Conservation (phyloP, 768 basidiomycete species). For the Mycena vitilis region DNA sequence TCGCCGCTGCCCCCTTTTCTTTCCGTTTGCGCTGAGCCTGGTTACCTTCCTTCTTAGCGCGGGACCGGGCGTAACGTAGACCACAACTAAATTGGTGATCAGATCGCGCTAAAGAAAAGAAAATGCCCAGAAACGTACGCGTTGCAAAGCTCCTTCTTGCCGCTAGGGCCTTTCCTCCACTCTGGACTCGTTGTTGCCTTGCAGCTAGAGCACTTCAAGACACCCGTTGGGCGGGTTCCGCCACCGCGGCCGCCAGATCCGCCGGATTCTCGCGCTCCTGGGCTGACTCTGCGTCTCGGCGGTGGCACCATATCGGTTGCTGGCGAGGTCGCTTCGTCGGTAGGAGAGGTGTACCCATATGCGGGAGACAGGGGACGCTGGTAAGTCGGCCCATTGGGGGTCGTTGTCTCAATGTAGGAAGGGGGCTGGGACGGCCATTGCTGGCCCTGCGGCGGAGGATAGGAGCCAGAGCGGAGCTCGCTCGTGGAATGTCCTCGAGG, state of each 20-base stretch:
- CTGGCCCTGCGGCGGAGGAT: slow-evolving; percentile 48
- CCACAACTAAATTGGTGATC: slow-evolving; percentile 68
- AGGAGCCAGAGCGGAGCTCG: slow-evolving; percentile 46
- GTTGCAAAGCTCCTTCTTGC: slow-evolving; percentile 92
- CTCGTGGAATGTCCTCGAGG: slow-evolving; percentile 38
- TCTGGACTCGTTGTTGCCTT: slow-evolving; percentile 86
- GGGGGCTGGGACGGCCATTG: slow-evolving; percentile 59
- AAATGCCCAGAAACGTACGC: slow-evolving; percentile 68
- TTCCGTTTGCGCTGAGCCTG: slow-evolving; percentile 70
- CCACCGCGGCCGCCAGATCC: slow-evolving; percentile 57
- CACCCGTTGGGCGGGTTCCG: slow-evolving; percentile 78
- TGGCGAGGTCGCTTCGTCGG: slow-evolving; percentile 43
- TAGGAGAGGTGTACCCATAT: slow-evolving; percentile 50
- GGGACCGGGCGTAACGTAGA: slow-evolving; percentile 85
- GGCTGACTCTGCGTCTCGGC: slow-evolving; percentile 67
- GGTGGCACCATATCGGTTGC: slow-evolving; percentile 63
- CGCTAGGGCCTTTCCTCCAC: slow-evolving; percentile 92
- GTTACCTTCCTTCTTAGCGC: slow-evolving; percentile 87
- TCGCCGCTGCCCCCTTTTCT: slow-evolving; percentile 59
- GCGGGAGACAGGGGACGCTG: slow-evolving; percentile 51
- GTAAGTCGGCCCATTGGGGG: slow-evolving; percentile 28
- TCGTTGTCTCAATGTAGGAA: slow-evolving; percentile 39
- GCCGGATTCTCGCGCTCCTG: slow-evolving; percentile 60
- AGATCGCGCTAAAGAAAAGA: slow-evolving; percentile 27
- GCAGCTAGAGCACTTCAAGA: slow-evolving; percentile 82